Conservation (phyloP, 2,329 filamentous ascomycete genomes). For the Aureobasidium sp. region DNA sequence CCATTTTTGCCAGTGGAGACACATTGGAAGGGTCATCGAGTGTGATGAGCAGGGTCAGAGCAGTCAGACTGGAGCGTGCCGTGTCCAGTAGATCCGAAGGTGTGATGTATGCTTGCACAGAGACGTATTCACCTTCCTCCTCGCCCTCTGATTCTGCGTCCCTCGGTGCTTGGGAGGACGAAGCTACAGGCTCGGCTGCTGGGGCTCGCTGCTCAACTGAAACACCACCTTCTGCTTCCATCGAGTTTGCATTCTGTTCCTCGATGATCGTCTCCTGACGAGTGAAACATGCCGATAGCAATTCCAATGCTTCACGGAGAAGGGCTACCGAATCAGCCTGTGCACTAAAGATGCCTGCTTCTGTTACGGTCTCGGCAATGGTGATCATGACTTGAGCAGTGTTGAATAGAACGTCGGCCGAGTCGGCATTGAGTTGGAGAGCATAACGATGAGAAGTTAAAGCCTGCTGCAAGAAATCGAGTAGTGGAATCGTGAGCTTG, state of each 20-base stretch:
- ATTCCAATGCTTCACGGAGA: slow-evolving; percentile 51
- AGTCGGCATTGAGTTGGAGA: slow-evolving; percentile 49
- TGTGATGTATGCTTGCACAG: slow-evolving; percentile 58
- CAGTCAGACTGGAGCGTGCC: slow-evolving; percentile 50
- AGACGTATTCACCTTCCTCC: slow-evolving; percentile 58
- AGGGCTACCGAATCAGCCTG: slow-evolving; percentile 41
- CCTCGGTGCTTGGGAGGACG: slow-evolving; percentile 14
- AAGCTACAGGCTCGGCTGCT: slow-evolving; percentile 19
- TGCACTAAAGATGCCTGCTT: slow-evolving; percentile 40
- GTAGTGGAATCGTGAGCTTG: slow-evolving; percentile 45
- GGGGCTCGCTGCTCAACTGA: slow-evolving; percentile 21
- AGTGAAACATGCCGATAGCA: slow-evolving; percentile 45
- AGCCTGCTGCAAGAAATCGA: slow-evolving; percentile 49
- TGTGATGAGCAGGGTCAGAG: slow-evolving; percentile 38
- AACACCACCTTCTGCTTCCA: slow-evolving; percentile 13
- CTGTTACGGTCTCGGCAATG: slow-evolving; percentile 51
- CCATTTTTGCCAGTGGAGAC: slow-evolving; percentile 46
- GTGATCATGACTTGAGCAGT: slow-evolving; percentile 60
- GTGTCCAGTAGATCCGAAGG: slow-evolving; percentile 59
- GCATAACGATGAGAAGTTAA: slow-evolving; percentile 57
- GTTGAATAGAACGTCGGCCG: slow-evolving; percentile 63
- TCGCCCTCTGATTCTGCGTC: slow-evolving; percentile 26
- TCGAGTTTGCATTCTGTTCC: slow-evolving; percentile 26
- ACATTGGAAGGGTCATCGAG: slow-evolving; percentile 41
- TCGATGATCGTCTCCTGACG: slow-evolving; percentile 38